phyloP scores from a whole-genome alignment of 768 basidiomycete genomes.

The Naganishia onofrii region DNA sequence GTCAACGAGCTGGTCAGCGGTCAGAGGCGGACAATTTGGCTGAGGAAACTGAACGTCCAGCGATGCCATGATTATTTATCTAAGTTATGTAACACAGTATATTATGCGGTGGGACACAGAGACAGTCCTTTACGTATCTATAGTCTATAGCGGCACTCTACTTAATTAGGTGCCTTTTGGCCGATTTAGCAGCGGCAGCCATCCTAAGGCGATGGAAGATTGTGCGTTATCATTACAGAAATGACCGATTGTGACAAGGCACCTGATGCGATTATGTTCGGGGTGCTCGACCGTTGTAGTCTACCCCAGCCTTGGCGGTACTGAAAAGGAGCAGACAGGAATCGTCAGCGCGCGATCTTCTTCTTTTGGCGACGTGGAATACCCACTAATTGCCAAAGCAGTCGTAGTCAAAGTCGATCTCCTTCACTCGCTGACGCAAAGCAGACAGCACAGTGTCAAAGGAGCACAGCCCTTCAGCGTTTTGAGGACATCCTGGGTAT shows the following conservation, averaged over 20 bases:
- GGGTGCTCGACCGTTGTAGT: conserved; percentile 38
- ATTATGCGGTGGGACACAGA: too few species aligned
- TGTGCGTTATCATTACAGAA: neutral
- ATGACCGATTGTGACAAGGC: too few species aligned
- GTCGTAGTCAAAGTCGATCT: conserved; percentile 52
- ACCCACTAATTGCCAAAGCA: conserved; percentile 64
- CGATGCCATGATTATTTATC: too few species aligned
- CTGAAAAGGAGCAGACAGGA: conserved; percentile 7
- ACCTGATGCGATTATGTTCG: neutral
- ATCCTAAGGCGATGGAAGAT: too few species aligned
- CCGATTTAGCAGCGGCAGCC: too few species aligned
- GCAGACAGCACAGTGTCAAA: conserved; percentile 49
- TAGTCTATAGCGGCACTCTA: too few species aligned
- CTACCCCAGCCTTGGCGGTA: conserved; percentile 33
- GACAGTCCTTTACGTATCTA: too few species aligned
- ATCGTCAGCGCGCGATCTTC: neutral
- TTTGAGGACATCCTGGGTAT: conserved; percentile 46
- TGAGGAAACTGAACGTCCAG: too few species aligned
- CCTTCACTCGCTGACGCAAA: conserved; percentile 45
- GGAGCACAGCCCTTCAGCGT: conserved; percentile 52
- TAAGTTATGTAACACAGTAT: too few species aligned
- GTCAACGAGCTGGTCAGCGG: too few species aligned
- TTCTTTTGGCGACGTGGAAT: neutral
- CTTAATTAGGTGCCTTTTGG: too few species aligned
- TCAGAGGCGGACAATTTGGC: too few species aligned